Percentiles rank a stretch among this genome's conserved stretches.
phyloP scores from a whole-genome alignment of 768 basidiomycete species.

The Podaxis carcinomalis region DNA sequence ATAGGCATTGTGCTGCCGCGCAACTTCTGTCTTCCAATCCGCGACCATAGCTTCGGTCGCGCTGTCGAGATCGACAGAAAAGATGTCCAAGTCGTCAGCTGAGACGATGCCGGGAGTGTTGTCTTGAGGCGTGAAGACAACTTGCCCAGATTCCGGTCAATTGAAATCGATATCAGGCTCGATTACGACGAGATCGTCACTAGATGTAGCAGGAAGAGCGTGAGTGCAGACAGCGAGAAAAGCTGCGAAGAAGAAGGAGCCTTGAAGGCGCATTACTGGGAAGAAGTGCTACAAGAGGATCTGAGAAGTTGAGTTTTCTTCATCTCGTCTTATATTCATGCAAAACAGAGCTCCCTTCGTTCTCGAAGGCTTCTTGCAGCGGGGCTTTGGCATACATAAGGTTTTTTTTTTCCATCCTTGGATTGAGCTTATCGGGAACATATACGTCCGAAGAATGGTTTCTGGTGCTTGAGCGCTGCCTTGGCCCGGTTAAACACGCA shows the following conservation, averaged over 20 bases:
- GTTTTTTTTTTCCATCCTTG: not conserved
- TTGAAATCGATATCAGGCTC: not conserved
- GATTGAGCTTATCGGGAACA: not conserved
- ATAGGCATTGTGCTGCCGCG: conserved; percentile 48
- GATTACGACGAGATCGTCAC: not conserved
- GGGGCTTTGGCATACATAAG: not conserved
- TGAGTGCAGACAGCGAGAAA: not conserved
- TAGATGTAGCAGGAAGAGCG: not conserved
- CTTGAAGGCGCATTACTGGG: not conserved
- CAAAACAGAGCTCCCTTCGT: not conserved
- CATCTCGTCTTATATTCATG: not conserved
- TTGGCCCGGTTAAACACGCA: not conserved
- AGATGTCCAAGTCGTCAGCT: not conserved
- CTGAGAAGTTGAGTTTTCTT: not conserved
- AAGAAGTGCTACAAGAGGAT: not conserved
- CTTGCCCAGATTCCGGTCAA: not conserved
- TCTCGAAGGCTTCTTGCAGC: not conserved
- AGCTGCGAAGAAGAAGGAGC: not conserved
- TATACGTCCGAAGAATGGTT: not conserved
- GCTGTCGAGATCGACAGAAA: not conserved
- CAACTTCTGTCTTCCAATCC: not conserved
- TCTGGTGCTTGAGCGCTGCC: not conserved
- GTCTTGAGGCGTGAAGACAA: not conserved
- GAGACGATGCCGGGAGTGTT: not conserved
- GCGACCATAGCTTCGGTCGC: not conserved